A percentile compares a stretch with the other conserved stretches of the same genome.
These are phyloP conservation scores for Trichoderma semiorbis DNA, from an alignment of 2,329 filamentous ascomycete genomes.

Conservation along the genomic window DNA sequence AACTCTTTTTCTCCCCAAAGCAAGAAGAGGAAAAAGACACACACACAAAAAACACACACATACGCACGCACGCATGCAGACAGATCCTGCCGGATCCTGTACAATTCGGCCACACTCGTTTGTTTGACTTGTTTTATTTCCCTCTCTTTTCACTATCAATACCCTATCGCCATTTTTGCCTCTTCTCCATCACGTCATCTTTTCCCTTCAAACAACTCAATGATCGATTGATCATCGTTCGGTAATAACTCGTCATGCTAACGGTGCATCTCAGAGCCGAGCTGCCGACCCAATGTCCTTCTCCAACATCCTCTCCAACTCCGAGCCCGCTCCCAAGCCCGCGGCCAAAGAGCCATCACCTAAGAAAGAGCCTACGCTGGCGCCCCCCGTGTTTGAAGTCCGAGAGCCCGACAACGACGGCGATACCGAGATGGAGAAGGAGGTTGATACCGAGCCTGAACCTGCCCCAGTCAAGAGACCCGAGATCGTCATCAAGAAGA, in stretches of 20 bases:
- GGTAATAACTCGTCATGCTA: neutral
- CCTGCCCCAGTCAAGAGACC: slow-evolving; percentile 25
- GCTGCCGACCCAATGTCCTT: slow-evolving; percentile 90
- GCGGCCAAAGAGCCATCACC: slow-evolving; percentile 28
- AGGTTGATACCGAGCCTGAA: slow-evolving; percentile 35
- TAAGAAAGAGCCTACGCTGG: slow-evolving; percentile 22
- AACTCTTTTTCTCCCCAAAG: neutral
- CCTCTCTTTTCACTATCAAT: neutral
- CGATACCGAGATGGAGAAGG: slow-evolving; percentile 35
- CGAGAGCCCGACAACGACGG: slow-evolving; percentile 25
- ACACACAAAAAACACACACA: neutral
- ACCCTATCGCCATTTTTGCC: neutral
- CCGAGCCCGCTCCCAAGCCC: slow-evolving; percentile 61
- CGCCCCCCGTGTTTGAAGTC: slow-evolving; percentile 37
- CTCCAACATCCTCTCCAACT: slow-evolving; percentile 84
- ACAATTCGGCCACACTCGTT: neutral
- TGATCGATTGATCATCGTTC: neutral
- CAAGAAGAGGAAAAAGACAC: neutral
- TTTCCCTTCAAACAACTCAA: neutral
- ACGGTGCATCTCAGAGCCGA: slow-evolving; percentile 54
- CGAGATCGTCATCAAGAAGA: slow-evolving; percentile 28
- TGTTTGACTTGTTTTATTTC: neutral
- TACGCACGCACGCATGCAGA: neutral
- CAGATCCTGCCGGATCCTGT: neutral
- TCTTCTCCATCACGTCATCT: neutral